phyloP scores from a whole-genome alignment of 2,329 filamentous ascomycete genomes.

The Daldinia eschscholtzii region DNA sequence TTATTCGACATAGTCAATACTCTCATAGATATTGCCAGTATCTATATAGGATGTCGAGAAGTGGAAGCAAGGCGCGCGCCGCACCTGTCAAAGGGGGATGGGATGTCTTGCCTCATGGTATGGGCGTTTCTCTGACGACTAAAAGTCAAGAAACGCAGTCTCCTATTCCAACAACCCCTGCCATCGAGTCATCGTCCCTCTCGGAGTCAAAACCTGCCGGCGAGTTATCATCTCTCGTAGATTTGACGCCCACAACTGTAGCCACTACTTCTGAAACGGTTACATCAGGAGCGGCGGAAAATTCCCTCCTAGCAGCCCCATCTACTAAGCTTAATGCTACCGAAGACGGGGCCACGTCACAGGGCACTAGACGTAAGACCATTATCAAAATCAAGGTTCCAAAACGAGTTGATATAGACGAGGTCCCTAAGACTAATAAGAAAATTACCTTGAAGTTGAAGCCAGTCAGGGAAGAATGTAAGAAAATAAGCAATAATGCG shows the following conservation, averaged over 20 bases:
- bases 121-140: slow-evolving; percentile 36
- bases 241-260: not conserved
- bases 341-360: not conserved
- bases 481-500: not conserved
- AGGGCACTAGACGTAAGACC: not conserved
- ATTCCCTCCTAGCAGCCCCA: not conserved
- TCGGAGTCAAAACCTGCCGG: not conserved
- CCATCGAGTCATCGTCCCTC: not conserved
- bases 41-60: slow-evolving; percentile 35
- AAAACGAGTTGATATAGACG: not conserved
- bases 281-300: not conserved
- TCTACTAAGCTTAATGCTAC: not conserved
- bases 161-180: slow-evolving; percentile 2
- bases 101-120: slow-evolving; percentile 47
- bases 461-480: not conserved
- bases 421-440: not conserved
- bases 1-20: not conserved
- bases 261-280: not conserved
- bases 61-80: slow-evolving; percentile 37
- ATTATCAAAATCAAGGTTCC: slow-evolving; percentile 21
- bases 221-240: not conserved
- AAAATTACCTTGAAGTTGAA: not conserved
- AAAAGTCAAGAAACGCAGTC: not conserved
- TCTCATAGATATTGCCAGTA: not conserved
- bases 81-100: slow-evolving; percentile 41